Evolutionary conservation across 129 eudicot species (phyloP).

Genomic region (Flaveria trinervia): DNA sequence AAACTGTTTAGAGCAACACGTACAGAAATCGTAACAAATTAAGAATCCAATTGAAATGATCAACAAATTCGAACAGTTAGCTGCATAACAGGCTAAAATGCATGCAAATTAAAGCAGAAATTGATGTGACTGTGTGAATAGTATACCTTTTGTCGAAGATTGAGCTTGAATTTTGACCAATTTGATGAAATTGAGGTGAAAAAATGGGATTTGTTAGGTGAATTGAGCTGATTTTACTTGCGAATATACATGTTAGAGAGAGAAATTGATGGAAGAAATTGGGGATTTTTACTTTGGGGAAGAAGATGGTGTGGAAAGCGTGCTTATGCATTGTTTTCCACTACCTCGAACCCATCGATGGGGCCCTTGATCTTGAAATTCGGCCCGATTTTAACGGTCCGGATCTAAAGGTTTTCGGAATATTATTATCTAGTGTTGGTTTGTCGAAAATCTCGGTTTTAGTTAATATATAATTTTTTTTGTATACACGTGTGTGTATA

Average conservation of each 20-base stretch:
- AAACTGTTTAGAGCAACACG: background rate
- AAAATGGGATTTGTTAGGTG: background rate
- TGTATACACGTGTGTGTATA: too few species aligned
- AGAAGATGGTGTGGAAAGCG: conserved; percentile 39
- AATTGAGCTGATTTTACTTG: conserved; percentile 8
- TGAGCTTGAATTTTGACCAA: conserved; percentile 18
- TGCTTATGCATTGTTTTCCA: conserved; percentile 32
- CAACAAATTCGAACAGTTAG: conserved; percentile 3
- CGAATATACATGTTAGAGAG: conserved; percentile 22
- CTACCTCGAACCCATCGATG: conserved; percentile 35
- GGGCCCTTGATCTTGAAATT: conserved; percentile 1
- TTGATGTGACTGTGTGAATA: background rate
- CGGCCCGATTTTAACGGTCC: conserved; percentile 15
- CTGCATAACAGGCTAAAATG: conserved; percentile 23
- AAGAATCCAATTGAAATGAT: background rate
- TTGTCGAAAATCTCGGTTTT: too few species aligned
- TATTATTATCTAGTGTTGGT: too few species aligned
- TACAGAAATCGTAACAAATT: conserved; percentile 10
- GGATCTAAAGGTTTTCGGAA: background rate
- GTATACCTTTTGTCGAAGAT: conserved; percentile 11
- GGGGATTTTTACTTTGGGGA: conserved; percentile 14
- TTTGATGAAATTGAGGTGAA: conserved; percentile 8
- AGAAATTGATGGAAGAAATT: conserved; percentile 10
- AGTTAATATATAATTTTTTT: too few species aligned
- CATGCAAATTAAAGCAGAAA: conserved; percentile 22